Evolutionary conservation across 176 grass and related monocot genomes (phyloP).

Genomic region (Oryza meyeriana): DNA sequence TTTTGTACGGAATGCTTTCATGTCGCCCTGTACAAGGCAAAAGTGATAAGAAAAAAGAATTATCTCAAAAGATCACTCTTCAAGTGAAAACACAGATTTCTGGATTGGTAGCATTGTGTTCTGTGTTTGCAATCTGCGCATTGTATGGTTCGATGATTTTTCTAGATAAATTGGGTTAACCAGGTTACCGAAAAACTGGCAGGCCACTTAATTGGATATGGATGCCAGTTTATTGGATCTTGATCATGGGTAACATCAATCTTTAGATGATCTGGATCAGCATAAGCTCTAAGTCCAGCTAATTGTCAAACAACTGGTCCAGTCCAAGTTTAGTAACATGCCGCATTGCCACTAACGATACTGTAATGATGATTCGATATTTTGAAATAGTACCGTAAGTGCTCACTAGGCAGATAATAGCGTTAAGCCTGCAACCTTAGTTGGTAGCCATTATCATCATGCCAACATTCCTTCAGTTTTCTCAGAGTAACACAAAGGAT

Average conservation of each 20-base stretch:
- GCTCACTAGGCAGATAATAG: not conserved
- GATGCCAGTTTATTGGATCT: not conserved
- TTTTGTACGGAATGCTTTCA: conserved; percentile 18
- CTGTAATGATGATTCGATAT: not conserved
- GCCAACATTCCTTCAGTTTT: not conserved
- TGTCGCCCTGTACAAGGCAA: not conserved
- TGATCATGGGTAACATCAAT: not conserved
- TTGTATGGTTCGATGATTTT: not conserved
- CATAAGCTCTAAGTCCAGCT: not conserved
- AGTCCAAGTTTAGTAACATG: not conserved
- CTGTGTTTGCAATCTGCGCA: not conserved
- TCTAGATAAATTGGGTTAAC: not conserved
- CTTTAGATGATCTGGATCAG: not conserved
- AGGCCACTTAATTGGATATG: not conserved
- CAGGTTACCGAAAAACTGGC: not conserved
- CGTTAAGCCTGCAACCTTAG: not conserved
- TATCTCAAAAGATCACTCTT: not conserved
- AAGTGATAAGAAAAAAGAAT: conserved; percentile 2
- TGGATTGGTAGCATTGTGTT: not conserved
- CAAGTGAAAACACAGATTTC: not conserved
- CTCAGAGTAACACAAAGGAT: not conserved
- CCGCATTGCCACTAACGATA: not conserved
- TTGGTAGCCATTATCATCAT: not conserved
- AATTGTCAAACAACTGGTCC: not conserved
- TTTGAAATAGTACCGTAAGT: not conserved